Conservation (phyloP, 2,329 filamentous ascomycete species). For the Botrytis fabae region DNA sequence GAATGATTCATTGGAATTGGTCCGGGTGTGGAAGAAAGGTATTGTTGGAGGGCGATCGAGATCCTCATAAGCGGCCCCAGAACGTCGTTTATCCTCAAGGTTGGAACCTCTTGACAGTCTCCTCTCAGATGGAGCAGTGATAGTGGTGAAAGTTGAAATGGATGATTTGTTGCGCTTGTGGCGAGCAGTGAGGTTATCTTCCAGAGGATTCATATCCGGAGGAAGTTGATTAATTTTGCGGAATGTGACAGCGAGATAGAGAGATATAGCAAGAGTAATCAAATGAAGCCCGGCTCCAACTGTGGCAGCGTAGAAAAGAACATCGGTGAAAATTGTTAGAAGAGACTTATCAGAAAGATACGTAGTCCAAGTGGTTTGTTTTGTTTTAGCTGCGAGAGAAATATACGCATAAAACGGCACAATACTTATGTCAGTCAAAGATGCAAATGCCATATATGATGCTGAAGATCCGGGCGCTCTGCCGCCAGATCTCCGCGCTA, state of each 20-base stretch:
- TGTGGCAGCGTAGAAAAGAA: slow-evolving; percentile 68
- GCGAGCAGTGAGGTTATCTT: slow-evolving; percentile 77
- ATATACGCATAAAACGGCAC: slow-evolving; percentile 59
- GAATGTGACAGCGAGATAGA: slow-evolving; percentile 78
- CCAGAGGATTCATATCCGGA: slow-evolving; percentile 93
- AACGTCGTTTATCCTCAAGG: slow-evolving; percentile 46
- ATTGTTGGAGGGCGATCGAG: slow-evolving; percentile 56
- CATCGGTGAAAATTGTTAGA: slow-evolving; percentile 61
- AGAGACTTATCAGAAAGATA: slow-evolving; percentile 58
- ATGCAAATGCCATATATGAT: slow-evolving; percentile 85
- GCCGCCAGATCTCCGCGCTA: slow-evolving; percentile 66
- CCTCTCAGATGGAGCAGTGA: slow-evolving; percentile 53
- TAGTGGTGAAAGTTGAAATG: slow-evolving; percentile 38
- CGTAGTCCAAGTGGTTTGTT: slow-evolving; percentile 60
- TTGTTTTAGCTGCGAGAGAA: slow-evolving; percentile 47
- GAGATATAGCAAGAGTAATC: slow-evolving; percentile 66
- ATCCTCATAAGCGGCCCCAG: slow-evolving; percentile 48
- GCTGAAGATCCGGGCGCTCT: slow-evolving; percentile 78
- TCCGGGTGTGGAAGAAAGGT: slow-evolving; percentile 79
- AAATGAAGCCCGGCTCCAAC: slow-evolving; percentile 67
- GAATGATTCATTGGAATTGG: slow-evolving; percentile 58
- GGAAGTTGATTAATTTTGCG: slow-evolving; percentile 78
- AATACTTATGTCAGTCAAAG: slow-evolving; percentile 64
- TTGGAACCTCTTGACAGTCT: slow-evolving; percentile 51
- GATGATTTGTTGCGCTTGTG: slow-evolving; percentile 74